phyloP scores from a whole-genome alignment of 345 rosid genomes.

The Pseudoturritis turrita region DNA sequence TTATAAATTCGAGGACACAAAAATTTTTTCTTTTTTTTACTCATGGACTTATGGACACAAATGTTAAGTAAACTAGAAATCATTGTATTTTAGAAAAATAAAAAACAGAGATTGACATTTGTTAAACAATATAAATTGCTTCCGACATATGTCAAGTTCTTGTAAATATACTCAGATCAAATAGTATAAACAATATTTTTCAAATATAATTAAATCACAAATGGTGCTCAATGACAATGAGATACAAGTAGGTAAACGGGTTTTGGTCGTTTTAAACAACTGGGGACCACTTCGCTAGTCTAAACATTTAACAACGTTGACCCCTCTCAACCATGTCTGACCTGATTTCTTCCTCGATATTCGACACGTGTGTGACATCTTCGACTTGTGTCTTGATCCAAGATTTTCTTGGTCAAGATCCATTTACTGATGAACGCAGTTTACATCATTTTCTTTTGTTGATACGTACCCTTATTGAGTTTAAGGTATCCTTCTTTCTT shows the following conservation, averaged over 20 bases:
- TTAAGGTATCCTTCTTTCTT: too few species aligned
- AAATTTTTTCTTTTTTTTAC: too few species aligned
- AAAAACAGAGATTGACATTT: not conserved
- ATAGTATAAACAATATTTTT: too few species aligned
- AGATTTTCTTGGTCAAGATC: not conserved
- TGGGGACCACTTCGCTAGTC: not conserved
- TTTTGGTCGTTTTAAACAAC: not conserved
- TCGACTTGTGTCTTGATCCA: not conserved
- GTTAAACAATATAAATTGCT: not conserved
- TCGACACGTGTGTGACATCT: slow-evolving; percentile 12
- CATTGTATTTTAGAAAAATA: not conserved
- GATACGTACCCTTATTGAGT: too few species aligned
- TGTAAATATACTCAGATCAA: too few species aligned
- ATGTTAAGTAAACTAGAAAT: not conserved
- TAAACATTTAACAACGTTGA: slow-evolving; percentile 7
- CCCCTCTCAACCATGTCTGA: not conserved
- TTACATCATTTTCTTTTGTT: too few species aligned
- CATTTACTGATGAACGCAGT: not conserved
- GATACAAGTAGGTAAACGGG: not conserved
- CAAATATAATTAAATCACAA: not conserved
- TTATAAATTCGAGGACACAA: not conserved
- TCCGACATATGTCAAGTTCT: not conserved
- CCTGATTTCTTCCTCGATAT: not conserved
- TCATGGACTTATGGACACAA: too few species aligned
- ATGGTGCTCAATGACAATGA: not conserved